Percentiles rank a stretch among this genome's conserved stretches.
phyloP scores from a whole-genome alignment of 768 basidiomycete species.

The Tricholoma furcatifolium region DNA sequence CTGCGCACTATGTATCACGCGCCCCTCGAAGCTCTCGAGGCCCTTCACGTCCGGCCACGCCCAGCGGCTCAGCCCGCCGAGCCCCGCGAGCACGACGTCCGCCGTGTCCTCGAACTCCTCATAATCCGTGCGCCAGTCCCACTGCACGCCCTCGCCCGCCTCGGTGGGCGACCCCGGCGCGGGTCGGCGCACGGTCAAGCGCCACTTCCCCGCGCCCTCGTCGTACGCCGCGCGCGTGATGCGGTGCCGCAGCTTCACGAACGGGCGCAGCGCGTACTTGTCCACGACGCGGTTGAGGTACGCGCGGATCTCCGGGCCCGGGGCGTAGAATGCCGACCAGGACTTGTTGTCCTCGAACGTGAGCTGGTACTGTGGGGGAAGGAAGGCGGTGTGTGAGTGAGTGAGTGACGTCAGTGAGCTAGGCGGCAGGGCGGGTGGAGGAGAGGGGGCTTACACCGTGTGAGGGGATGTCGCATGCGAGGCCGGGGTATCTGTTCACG shows the following conservation, averaged over 20 bases:
- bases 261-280: conserved; percentile 51
- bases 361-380: conserved; percentile 51
- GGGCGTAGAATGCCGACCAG: conserved; percentile 62
- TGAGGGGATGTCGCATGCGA: conserved; percentile 11
- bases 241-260: conserved; percentile 56
- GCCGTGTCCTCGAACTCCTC: conserved; percentile 52
- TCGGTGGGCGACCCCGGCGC: conserved; percentile 11
- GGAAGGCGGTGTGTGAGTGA: too few species aligned
- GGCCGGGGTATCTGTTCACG: conserved; percentile 47
- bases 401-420: neutral
- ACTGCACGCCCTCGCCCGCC: conserved; percentile 13
- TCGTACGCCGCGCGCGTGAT: conserved; percentile 51
- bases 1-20: conserved; percentile 59
- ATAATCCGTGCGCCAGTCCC: conserved; percentile 24
- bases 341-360: conserved; percentile 57
- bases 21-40: conserved; percentile 53
- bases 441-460: conserved; percentile 25
- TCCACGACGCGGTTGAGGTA: conserved; percentile 55
- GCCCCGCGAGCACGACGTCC: conserved; percentile 57
- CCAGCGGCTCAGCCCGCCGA: conserved; percentile 56
- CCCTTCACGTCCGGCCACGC: conserved; percentile 68
- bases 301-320: conserved; percentile 55
- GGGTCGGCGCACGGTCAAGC: conserved; percentile 43
- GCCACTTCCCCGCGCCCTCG: conserved; percentile 55
- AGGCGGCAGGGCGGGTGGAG: neutral